phyloP scores from a whole-genome alignment of 352 stramenopile species.

The Globisporangium splendens region DNA sequence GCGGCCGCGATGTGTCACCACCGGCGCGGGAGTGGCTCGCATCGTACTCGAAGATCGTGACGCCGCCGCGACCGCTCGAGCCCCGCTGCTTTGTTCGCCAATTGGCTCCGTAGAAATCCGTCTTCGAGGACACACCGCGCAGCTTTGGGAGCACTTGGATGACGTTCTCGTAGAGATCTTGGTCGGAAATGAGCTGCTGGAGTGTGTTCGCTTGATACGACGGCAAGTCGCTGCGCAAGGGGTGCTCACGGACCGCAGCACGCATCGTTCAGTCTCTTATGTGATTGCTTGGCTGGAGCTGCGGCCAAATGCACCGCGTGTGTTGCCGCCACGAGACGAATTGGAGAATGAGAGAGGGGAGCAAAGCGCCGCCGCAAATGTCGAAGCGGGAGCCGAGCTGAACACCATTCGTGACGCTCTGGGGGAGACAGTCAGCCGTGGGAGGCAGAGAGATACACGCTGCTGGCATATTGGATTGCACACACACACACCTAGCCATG shows the following conservation, averaged over 20 bases:
- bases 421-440: too few relatives aligned
- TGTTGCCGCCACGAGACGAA: background rate
- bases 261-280: background rate
- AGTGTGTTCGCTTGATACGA: conserved; percentile 10
- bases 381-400: too few relatives aligned
- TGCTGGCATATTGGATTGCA: too few relatives aligned
- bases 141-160: conserved; percentile 25
- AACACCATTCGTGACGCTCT: too few relatives aligned
- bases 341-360: background rate
- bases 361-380: too few relatives aligned
- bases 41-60: conserved; percentile 6
- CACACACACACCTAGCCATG: too few relatives aligned
- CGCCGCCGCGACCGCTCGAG: conserved; percentile 1
- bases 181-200: conserved; percentile 25
- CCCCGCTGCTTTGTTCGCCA: conserved; percentile 18
- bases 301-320: too few relatives aligned
- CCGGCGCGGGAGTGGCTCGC: background rate
- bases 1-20: background rate
- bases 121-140: conserved; percentile 14
- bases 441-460: too few relatives aligned
- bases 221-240: background rate
- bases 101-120: conserved; percentile 23
- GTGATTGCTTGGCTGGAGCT: background rate
- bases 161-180: conserved; percentile 24
- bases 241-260: background rate